Base-by-base conservation (phyloP, 352 stramenopile species). In the Globisporangium nodosum region DNA sequence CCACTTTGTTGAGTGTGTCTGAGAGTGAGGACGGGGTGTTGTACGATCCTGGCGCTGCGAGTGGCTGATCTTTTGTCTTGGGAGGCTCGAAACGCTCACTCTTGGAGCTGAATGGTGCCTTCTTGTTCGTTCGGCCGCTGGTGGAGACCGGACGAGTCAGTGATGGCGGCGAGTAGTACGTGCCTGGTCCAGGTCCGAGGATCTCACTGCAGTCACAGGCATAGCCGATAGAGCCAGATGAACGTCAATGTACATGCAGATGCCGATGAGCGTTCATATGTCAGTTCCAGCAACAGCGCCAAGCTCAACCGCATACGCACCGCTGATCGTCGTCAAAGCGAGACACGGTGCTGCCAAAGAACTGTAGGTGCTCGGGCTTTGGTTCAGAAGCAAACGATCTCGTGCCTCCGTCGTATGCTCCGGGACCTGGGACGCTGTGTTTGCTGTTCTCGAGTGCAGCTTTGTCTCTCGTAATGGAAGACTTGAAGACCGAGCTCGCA, bases 401-500 rank as follows among this genome's bases (percentile, higher is more conserved):
- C 1, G 52, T 58, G 33, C 77, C 69, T 3, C 70, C 69, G 1
- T 79, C 69, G 48, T 92, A 92, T 0, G 78, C 54, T 4, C 83
- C 83, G 21, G 83, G 83, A 2, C 83, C 83, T n/a, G 83, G 83
- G 3, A 87, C 70, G 5, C 62, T 65, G 52, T 74, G 65, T 49
- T 71, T 83, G 16, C 33, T 58, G 3, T 61, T 63, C 11, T 61
- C 65, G 1, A 66, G 60, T 9, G 58, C 18, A 11, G 66, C 71
- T 65, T 79, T 78, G 31, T 90, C 80, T 30, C 81, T 53, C 24
- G 76, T 78, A 18, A 87, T 72, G 0, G 60, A 61, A 1, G 83
- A 92, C 53, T 90, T 90, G 60, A 92, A 92, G 18, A 87, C 74
- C 0, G 83, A 81, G 47, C 70, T 92, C n/a, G 68, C 63, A 30